Evolutionary conservation across 2,329 filamentous ascomycete species (phyloP).

Genomic region (Venturia nashicola): DNA sequence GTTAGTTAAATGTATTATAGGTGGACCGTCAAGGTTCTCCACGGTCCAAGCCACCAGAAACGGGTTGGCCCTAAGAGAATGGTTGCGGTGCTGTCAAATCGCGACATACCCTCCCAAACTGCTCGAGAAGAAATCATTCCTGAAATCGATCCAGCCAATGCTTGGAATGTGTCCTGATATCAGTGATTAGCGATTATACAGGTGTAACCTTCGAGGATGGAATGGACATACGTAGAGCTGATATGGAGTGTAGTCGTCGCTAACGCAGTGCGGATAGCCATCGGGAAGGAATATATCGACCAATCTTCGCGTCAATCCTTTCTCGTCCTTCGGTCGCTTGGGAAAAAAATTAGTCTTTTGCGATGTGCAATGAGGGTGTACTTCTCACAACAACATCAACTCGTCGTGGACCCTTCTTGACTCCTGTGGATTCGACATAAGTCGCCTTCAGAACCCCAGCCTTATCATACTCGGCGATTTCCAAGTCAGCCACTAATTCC

Average conservation of each 20-base stretch:
- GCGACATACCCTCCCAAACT: background rate
- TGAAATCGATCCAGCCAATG: background rate
- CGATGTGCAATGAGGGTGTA: background rate
- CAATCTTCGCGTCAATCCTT: background rate
- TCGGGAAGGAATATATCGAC: background rate
- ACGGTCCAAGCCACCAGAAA: background rate
- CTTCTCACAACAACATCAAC: background rate
- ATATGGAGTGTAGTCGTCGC: background rate
- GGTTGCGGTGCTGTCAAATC: background rate
- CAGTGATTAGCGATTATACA: background rate
- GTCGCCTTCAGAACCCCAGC: background rate
- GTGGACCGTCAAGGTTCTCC: background rate
- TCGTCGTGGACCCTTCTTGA: background rate
- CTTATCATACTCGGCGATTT: background rate
- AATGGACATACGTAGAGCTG: background rate
- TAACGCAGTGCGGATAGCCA: background rate
- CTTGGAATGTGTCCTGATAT: background rate
- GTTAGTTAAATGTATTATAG: background rate
- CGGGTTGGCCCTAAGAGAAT: background rate
- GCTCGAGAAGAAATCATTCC: slow-evolving; percentile 2
- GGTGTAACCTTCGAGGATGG: background rate
- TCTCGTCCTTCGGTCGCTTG: background rate
- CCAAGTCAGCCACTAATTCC: background rate
- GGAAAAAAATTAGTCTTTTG: background rate
- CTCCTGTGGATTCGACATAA: background rate